Evolutionary conservation across 345 rosid species (phyloP).

Genomic region (Anastatica hierochuntica): DNA sequence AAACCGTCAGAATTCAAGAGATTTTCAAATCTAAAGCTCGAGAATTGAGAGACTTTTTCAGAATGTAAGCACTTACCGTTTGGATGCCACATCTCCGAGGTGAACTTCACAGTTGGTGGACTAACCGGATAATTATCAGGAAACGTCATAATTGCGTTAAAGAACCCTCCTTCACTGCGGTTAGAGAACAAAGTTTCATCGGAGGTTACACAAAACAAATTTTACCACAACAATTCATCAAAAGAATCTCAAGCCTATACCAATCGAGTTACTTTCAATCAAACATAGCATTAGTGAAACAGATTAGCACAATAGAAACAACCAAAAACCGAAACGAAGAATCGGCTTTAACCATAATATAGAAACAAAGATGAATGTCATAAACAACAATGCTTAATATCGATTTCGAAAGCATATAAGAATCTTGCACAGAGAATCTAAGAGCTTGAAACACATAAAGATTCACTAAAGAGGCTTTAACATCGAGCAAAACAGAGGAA

Average conservation of each 20-base stretch:
- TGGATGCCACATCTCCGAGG: constrained; percentile 87
- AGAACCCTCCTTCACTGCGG: constrained; percentile 79
- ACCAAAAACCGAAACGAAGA: too few relatives aligned
- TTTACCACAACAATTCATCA: too few relatives aligned
- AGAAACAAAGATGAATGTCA: not conserved
- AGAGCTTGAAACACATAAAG: too few relatives aligned
- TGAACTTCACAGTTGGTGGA: constrained; percentile 76
- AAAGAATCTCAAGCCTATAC: too few relatives aligned
- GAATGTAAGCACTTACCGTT: constrained; percentile 53
- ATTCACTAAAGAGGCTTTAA: too few relatives aligned
- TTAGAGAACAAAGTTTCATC: not conserved
- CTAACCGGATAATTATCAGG: constrained; percentile 54
- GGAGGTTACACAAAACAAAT: not conserved
- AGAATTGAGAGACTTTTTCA: not conserved
- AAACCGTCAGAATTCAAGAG: constrained; percentile 1
- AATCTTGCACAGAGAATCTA: too few relatives aligned
- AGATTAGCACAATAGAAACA: not conserved
- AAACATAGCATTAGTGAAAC: not conserved
- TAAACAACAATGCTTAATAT: too few relatives aligned
- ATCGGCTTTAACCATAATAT: not conserved
- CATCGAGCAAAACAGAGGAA: not conserved
- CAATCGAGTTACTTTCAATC: too few relatives aligned
- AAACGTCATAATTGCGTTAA: constrained; percentile 74
- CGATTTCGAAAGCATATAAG: too few relatives aligned
- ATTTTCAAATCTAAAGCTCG: not conserved